A percentile compares a stretch with the other conserved stretches of the same genome.
phyloP scores from a whole-genome alignment of 1,139 yeast genomes.

The Pichia sp. region DNA sequence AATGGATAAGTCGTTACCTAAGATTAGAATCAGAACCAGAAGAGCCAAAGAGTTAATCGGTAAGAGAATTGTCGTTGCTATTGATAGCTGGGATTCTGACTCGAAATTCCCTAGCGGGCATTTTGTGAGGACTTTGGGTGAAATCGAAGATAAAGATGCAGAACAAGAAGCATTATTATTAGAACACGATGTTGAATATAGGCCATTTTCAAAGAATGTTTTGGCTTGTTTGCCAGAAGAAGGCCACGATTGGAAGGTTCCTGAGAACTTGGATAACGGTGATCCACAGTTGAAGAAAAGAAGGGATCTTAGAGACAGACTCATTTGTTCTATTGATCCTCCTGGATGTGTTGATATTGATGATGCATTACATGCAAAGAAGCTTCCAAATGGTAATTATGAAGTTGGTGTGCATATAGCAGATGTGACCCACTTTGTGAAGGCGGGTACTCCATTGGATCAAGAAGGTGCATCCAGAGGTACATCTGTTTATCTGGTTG shows the following conservation, averaged over 20 bases:
- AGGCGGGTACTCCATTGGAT: constrained; percentile 86
- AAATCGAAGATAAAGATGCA: constrained; percentile 84
- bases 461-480: constrained; percentile 97
- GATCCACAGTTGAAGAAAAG: constrained; percentile 61
- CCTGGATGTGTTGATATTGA: constrained; percentile 98
- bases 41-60: constrained; percentile 76
- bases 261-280: constrained; percentile 48
- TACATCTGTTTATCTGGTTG: constrained; percentile 96
- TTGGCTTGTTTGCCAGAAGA: constrained; percentile 87
- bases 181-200: constrained; percentile 93
- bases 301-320: constrained; percentile 75
- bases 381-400: constrained; percentile 83
- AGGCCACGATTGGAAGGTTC: constrained; percentile 91
- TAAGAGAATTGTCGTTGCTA: constrained; percentile 82
- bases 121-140: constrained; percentile 84
- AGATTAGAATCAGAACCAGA: constrained; percentile 79
- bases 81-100: constrained; percentile 85
- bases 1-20: constrained; percentile 86
- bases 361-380: constrained; percentile 89
- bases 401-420: constrained; percentile 99
- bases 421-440: constrained; percentile 95
- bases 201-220: constrained; percentile 92
- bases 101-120: constrained; percentile 93
- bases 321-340: constrained; percentile 95
- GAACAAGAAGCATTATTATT: constrained; percentile 91